Base-by-base conservation (phyloP, 805 yeast genomes). In the Kockiozyma suomiensis region DNA sequence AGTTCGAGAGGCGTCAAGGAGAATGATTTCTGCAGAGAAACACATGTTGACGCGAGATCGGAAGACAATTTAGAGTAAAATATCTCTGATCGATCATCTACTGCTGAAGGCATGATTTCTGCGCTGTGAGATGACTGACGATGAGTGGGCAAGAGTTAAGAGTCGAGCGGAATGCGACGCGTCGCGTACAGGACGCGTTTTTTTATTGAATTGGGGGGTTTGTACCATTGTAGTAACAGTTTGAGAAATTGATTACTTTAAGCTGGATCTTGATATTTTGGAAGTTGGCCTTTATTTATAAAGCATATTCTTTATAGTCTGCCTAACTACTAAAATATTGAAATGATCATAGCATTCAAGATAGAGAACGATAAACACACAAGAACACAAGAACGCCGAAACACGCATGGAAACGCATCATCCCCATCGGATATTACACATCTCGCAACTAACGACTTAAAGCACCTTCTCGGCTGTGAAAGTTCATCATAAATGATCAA, bases 1-100 rank as follows among this genome's bases (percentile, higher is more conserved):
- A 61, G 54, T 33, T 61, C 65, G 37, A 35, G 32, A n/a, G 52
- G 40, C 4, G 57, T 33, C 8, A 61, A 37, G n/a, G 50, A 15
- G 52, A 37, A 61, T 17, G 65, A 48, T 10, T 52, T 50, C 19
- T 33, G 60, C 17, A 61, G 41, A 6, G 52, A n/a, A 10, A 28
- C 19, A 41, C 59, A 55, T 23, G 26, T 35, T 13, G 28, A 2
- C 37, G 35, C 26, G 30, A 61, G 42, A 6, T 28, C 35, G 8
- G 53, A 35, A 1, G 53, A n/a, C 4, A 55, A 49, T 1, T 25
- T 2, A 6, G 54, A 15, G 41, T 47, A 55, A 17, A 48, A 55
- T 1, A 23, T 5, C 10, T 23, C 32, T 5, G 37, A 12, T 2
- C 15, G 28, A 19, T 33, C 52, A 10, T 30, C 33, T 10, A 41